Conservation (phyloP, 2,329 filamentous ascomycete genomes). For the Botrytis porri region DNA sequence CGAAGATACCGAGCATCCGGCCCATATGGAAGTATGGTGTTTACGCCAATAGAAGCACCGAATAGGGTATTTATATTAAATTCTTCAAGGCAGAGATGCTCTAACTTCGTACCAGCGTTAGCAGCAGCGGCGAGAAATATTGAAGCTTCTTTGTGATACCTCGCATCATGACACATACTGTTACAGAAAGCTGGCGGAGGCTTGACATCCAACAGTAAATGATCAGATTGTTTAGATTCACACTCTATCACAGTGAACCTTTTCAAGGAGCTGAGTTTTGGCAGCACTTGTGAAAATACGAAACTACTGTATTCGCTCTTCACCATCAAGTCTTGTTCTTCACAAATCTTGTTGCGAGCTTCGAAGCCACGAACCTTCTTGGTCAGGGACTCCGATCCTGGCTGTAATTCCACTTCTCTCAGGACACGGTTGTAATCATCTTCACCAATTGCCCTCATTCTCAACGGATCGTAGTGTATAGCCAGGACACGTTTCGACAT, state of each 20-base stretch:
- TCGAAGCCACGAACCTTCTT: not conserved
- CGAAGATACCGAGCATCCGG: not conserved
- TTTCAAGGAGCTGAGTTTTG: not conserved
- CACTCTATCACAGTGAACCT: fast-evolving
- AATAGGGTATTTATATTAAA: not conserved
- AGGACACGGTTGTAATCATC: not conserved
- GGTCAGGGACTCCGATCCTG: not conserved
- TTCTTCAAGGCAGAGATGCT: fast-evolving
- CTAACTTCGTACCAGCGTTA: not conserved
- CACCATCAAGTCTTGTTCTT: not conserved
- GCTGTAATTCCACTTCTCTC: not conserved
- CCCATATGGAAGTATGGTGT: not conserved
- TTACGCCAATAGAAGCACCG: too few relatives aligned
- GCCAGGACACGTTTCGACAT: not conserved
- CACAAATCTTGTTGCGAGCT: not conserved
- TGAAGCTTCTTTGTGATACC: not conserved
- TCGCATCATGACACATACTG: not conserved
- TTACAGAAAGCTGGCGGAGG: fast-evolving
- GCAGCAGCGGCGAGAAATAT: not conserved
- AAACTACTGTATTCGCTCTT: not conserved
- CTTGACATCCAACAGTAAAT: not conserved
- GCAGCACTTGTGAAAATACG: not conserved
- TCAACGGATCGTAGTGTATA: not conserved
- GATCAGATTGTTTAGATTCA: fast-evolving
- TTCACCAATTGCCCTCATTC: not conserved